Conservation (phyloP, 192 early-diverging fungal genomes). For the Diversispora epigaea region DNA sequence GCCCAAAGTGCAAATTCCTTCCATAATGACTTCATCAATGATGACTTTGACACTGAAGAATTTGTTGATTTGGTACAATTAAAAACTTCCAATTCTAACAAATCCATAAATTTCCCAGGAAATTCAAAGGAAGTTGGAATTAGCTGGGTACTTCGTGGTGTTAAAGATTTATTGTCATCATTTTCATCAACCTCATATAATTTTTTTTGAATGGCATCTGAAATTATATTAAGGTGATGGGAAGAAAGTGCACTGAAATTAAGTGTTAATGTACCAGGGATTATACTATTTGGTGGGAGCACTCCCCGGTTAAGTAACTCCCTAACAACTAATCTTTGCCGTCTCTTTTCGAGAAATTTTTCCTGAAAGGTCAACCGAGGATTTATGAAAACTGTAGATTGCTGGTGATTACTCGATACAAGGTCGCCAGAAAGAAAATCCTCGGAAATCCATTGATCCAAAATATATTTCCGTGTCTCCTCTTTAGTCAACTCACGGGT, state of each 20-base stretch:
- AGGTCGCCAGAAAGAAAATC: constrained; percentile 4
- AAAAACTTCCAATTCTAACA: constrained; percentile 2
- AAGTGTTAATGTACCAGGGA: background rate
- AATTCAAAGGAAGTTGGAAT: background rate
- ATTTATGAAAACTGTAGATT: background rate
- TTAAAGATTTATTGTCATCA: constrained; percentile 3
- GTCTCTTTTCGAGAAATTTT: constrained; percentile 3
- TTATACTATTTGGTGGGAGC: background rate
- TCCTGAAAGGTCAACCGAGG: background rate
- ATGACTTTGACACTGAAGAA: too few relatives aligned
- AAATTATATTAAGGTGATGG: background rate
- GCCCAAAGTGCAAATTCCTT: background rate
- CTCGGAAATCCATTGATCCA: background rate
- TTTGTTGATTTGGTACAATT: background rate
- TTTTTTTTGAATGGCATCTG: constrained; percentile 10
- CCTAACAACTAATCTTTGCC: too few relatives aligned
- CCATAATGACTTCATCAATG: background rate
- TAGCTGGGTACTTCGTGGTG: constrained; percentile 1
- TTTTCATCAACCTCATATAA: background rate
- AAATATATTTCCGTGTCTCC: constrained; percentile 4
- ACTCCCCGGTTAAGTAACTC: background rate
- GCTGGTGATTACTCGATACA: background rate
- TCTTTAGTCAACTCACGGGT: too few relatives aligned
- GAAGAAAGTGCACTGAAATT: constrained; percentile 2
- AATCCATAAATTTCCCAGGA: too few relatives aligned